A percentile compares a stretch with the other conserved stretches of the same genome.
These are phyloP conservation scores for Aegilops bicornis DNA, from an alignment of 176 grass and related monocot species.

Conservation along the genomic window DNA sequence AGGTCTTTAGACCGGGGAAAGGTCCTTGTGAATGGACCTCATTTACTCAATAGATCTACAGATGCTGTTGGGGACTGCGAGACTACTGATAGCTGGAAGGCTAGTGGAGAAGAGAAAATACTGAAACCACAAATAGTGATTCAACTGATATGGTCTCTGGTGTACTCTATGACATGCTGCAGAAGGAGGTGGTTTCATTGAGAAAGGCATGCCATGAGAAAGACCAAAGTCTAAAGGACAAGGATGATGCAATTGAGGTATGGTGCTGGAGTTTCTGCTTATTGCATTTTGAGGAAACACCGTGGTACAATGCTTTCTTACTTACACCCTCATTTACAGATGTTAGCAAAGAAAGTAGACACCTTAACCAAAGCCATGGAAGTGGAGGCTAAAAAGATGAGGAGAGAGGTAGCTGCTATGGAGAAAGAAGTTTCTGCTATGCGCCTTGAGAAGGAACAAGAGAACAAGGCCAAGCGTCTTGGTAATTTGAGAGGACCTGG, in stretches of 20 bases:
- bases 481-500: constrained; percentile 66
- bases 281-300: constrained; percentile 3
- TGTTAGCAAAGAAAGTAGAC: constrained; percentile 91
- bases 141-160: constrained; percentile 72
- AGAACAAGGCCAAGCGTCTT: constrained; percentile 64
- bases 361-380: constrained; percentile 93
- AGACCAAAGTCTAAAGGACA: constrained; percentile 91
- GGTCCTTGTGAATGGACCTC: constrained; percentile 46
- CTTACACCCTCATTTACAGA: constrained; percentile 43
- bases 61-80: constrained; percentile 52
- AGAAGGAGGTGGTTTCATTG: constrained; percentile 88
- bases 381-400: constrained; percentile 97
- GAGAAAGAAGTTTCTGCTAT: constrained; percentile 90
- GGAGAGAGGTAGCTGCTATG: constrained; percentile 80
- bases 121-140: constrained; percentile 39
- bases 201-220: constrained; percentile 89
- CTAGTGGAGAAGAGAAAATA: constrained; percentile 45
- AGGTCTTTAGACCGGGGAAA: constrained; percentile 57
- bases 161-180: constrained; percentile 86
- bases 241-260: constrained; percentile 97
- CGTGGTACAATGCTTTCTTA: background rate
- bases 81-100: constrained; percentile 47
- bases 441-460: constrained; percentile 74
- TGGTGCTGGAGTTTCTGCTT: constrained; percentile 11
- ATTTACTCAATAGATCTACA: constrained; percentile 66